Percentiles rank a stretch among this genome's conserved stretches.
phyloP scores from a whole-genome alignment of 441 rosid species.

The Euphorbia schlechtendalii region DNA sequence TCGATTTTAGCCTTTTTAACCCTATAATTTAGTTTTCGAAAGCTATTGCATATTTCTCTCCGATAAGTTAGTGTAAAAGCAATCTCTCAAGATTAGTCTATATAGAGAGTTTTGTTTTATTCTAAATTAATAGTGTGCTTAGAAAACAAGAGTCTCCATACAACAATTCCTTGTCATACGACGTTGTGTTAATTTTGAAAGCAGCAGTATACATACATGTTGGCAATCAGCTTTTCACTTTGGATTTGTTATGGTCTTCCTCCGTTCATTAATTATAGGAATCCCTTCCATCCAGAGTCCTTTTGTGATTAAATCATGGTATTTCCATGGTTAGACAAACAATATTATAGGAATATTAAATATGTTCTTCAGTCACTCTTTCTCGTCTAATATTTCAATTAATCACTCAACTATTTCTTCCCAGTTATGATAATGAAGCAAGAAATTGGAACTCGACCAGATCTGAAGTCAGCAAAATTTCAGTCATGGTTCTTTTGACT shows the following conservation, averaged over 20 bases:
- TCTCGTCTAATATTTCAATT: neutral
- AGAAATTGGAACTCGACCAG: constrained; percentile 55
- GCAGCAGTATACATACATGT: too few species aligned
- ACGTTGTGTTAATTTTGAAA: too few species aligned
- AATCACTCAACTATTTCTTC: constrained; percentile 10
- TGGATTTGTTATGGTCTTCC: neutral
- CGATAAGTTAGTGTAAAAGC: too few species aligned
- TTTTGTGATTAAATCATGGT: neutral
- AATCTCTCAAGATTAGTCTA: neutral
- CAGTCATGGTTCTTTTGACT: constrained; percentile 51
- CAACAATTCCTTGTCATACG: too few species aligned
- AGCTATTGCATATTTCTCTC: too few species aligned
- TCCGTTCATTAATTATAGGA: neutral
- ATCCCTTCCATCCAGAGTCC: neutral
- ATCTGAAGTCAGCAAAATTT: constrained; percentile 69
- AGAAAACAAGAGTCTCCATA: too few species aligned
- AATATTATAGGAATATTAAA: neutral
- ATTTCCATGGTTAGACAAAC: neutral
- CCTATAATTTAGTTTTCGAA: neutral
- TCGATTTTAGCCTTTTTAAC: neutral
- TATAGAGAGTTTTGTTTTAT: too few species aligned
- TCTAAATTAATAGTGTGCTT: too few species aligned
- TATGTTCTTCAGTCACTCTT: neutral
- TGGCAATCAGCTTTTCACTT: too few species aligned
- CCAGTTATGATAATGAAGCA: constrained; percentile 48